Base-by-base conservation (phyloP, 2,329 filamentous ascomycete species). In the Trichophaea hybrida region DNA sequence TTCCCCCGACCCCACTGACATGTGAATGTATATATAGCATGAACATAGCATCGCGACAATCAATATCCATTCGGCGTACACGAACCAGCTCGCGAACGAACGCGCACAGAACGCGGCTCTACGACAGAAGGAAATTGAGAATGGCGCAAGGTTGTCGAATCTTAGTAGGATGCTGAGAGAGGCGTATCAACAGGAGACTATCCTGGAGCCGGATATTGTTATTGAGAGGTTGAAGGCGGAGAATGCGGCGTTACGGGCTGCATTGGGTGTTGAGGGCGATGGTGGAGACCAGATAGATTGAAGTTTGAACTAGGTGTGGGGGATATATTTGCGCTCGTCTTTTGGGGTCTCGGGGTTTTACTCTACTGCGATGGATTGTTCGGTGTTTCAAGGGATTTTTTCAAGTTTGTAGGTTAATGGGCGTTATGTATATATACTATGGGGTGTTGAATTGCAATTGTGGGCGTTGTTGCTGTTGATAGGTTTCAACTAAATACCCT, bases 1-100 rank as follows among this genome's bases (percentile, higher is more conserved):
- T 46, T 44, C 8, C 48, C 32, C 15, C 31, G 17, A 31, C 6
- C 34, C 37, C 38, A n/a, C 15, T 55, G 53, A 32, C 50, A 53
- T 37, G 33, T 24, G 24, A 24, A 32, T 12, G 6, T n/a, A n/a
- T n/a, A n/a, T 53, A 60, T 44, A 68, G 67, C 64, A 67, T 43
- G 67, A 69, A 56, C 66, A 69, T 61, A 67, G 67, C 17, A 65
- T 67, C 46, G 66, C 66, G 6, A 69, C 66, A 13, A 69, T 69
- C 50, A 69, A 69, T 46, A 69, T 69, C 53, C 67, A 69, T 54
- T 65, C 67, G 46, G 66, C 67, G 40, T 69, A 69, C 44, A 66
- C 67, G 2, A 67, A 63, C 50, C 66, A 69, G 51, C 65, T 69
- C 35, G 62, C 65, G 13, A 59, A 58, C 6, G 67, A 69, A 53